Conservation (phyloP, 2,329 filamentous ascomycete species). For the Botrytis galanthina region DNA sequence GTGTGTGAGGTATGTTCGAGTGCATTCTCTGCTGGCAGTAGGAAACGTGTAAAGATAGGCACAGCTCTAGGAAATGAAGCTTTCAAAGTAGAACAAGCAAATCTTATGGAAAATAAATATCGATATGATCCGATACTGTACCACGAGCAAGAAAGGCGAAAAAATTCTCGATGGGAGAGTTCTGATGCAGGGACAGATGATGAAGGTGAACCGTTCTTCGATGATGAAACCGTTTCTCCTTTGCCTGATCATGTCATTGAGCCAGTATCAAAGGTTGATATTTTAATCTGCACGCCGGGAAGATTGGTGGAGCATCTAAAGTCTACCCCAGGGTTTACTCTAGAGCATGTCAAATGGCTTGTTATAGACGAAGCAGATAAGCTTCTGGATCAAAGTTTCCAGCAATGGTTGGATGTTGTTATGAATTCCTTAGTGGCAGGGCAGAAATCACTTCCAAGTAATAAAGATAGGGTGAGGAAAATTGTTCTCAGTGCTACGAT, state of each 20-base stretch:
- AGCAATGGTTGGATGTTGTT: slow-evolving; percentile 79
- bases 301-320: slow-evolving; percentile 88
- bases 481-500: slow-evolving; percentile 89
- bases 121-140: slow-evolving; percentile 66
- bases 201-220: slow-evolving; percentile 38
- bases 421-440: slow-evolving; percentile 54
- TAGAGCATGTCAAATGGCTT: slow-evolving; percentile 80
- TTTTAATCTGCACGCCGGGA: slow-evolving; percentile 89
- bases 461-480: slow-evolving; percentile 59
- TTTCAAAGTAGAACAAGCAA: slow-evolving; percentile 62
- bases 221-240: slow-evolving; percentile 40
- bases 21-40: slow-evolving; percentile 52
- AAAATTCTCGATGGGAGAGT: slow-evolving; percentile 47
- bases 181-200: slow-evolving; percentile 47
- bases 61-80: slow-evolving; percentile 79
- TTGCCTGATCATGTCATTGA: slow-evolving; percentile 63
- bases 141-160: slow-evolving; percentile 41
- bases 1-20: slow-evolving; percentile 71
- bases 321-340: slow-evolving; percentile 75
- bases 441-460: not conserved
- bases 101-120: slow-evolving; percentile 62
- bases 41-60: slow-evolving; percentile 73
- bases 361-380: slow-evolving; percentile 94
- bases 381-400: slow-evolving; percentile 85
- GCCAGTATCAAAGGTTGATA: slow-evolving; percentile 72